phyloP scores from a whole-genome alignment of 2,329 filamentous ascomycete genomes.

The Pseudogymnoascus sp. region DNA sequence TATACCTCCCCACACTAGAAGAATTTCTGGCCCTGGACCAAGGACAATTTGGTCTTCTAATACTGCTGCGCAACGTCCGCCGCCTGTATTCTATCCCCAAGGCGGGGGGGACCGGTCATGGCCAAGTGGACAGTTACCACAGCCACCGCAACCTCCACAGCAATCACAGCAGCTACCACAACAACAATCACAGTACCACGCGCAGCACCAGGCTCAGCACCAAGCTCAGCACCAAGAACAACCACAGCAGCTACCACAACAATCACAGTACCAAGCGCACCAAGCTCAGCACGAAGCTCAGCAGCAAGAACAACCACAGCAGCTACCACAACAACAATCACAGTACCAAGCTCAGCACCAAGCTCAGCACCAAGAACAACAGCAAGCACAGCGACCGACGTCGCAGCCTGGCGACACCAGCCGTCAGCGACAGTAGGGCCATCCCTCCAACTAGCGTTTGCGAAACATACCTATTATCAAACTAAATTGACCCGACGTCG shows the following conservation, averaged over 20 bases:
- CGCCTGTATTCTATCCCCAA: conserved; percentile 21
- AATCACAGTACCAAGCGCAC: too few species aligned
- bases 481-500: neutral
- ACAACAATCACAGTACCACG: neutral
- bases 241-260: too few species aligned
- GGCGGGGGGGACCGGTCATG: conserved; percentile 21
- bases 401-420: neutral
- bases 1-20: neutral
- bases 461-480: neutral
- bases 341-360: neutral
- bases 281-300: neutral
- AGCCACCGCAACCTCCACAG: neutral
- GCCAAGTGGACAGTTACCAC: conserved; percentile 16
- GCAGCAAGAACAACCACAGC: too few species aligned
- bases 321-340: too few species aligned
- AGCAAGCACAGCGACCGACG: neutral
- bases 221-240: neutral
- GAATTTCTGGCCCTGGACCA: neutral
- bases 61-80: conserved; percentile 15
- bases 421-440: neutral
- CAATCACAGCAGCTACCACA: neutral
- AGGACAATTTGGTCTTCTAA: conserved; percentile 12
- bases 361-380: neutral
- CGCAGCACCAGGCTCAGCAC: neutral
- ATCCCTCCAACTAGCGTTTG: neutral